Percentiles rank a stretch among this genome's conserved stretches.
Conservation (phyloP, 495 filamentous ascomycete species). For the Lepraria neglecta region DNA sequence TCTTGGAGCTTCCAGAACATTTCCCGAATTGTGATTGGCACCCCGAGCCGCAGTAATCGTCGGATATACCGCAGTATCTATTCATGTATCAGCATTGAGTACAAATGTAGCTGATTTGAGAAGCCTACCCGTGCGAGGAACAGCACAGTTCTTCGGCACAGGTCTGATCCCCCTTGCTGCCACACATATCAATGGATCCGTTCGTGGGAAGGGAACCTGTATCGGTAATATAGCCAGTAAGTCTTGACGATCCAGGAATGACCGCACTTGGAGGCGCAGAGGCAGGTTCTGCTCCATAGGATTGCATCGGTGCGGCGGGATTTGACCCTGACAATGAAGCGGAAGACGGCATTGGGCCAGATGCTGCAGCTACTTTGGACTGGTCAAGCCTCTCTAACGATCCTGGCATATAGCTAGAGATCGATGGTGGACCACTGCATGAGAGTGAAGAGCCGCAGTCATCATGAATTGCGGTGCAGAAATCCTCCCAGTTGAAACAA, state of each 20-base stretch:
- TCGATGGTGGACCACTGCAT: slow-evolving; percentile 46
- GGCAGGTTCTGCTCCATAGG: slow-evolving; percentile 7
- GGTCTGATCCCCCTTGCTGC: slow-evolving; percentile 25
- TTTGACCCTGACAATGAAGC: background rate
- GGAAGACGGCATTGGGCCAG: slow-evolving; percentile 12
- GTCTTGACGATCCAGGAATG: too few relatives aligned
- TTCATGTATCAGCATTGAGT: background rate
- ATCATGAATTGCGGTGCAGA: slow-evolving; percentile 49
- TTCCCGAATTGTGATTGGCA: slow-evolving; percentile 38
- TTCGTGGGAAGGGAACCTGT: background rate
- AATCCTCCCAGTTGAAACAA: slow-evolving; percentile 54
- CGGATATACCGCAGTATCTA: slow-evolving; percentile 38
- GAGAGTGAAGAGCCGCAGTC: slow-evolving; percentile 43
- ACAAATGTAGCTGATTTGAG: background rate
- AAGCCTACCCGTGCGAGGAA: slow-evolving; percentile 24
- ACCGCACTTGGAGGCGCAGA: slow-evolving; percentile 1
- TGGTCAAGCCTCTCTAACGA: slow-evolving; percentile 24
- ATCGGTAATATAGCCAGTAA: background rate
- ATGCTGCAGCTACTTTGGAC: slow-evolving; percentile 12
- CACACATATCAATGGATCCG: slow-evolving; percentile 26
- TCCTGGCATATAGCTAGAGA: slow-evolving; percentile 37
- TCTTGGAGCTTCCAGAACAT: slow-evolving; percentile 25
- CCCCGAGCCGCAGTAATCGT: slow-evolving; percentile 37
- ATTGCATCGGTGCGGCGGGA: background rate
- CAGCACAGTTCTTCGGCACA: slow-evolving; percentile 27